Evolutionary conservation across 2,329 filamentous ascomycete species (phyloP).

Genomic region (Verticillium longisporum): DNA sequence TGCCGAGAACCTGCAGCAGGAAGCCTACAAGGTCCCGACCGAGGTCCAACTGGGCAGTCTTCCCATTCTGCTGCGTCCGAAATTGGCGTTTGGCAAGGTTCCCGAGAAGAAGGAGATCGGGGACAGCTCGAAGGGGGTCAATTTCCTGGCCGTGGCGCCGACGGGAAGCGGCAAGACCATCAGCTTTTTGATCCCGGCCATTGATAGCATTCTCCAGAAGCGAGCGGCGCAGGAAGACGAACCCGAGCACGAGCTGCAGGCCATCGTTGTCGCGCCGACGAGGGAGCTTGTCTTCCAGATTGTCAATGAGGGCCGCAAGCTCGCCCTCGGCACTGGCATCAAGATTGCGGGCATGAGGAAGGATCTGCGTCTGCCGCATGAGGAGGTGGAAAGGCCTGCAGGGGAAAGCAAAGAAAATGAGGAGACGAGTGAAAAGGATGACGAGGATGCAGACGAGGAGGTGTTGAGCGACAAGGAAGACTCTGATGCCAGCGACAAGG

Average conservation of each 20-base stretch:
- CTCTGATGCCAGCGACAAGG: slow-evolving; percentile 26
- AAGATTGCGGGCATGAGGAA: slow-evolving; percentile 79
- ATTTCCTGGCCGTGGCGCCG: slow-evolving; percentile 84
- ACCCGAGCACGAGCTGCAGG: slow-evolving; percentile 44
- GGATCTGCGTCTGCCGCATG: slow-evolving; percentile 62
- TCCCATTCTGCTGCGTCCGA: slow-evolving; percentile 64
- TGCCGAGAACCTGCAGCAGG: slow-evolving; percentile 70
- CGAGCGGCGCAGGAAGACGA: slow-evolving; percentile 35
- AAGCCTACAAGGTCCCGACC: slow-evolving; percentile 82
- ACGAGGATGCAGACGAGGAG: slow-evolving; percentile 23
- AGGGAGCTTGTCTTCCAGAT: slow-evolving; percentile 75
- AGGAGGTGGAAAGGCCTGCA: slow-evolving; percentile 18
- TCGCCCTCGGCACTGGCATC: slow-evolving; percentile 68
- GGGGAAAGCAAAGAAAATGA: slow-evolving; percentile 4
- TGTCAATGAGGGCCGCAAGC: slow-evolving; percentile 77
- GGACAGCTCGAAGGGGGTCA: slow-evolving; percentile 35
- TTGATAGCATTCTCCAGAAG: slow-evolving; percentile 65
- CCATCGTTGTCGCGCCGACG: slow-evolving; percentile 70
- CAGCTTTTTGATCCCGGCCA: slow-evolving; percentile 81
- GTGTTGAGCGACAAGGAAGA: slow-evolving; percentile 20
- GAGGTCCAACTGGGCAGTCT: slow-evolving; percentile 88
- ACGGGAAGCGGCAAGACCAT: slow-evolving; percentile 96
- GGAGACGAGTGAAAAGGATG: neutral
- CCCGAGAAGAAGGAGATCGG: slow-evolving; percentile 25
- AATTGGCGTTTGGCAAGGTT: slow-evolving; percentile 36